Evolutionary conservation across 108 stramenopile genomes (phyloP).

Genomic region (Nitzschia inconspicua): DNA sequence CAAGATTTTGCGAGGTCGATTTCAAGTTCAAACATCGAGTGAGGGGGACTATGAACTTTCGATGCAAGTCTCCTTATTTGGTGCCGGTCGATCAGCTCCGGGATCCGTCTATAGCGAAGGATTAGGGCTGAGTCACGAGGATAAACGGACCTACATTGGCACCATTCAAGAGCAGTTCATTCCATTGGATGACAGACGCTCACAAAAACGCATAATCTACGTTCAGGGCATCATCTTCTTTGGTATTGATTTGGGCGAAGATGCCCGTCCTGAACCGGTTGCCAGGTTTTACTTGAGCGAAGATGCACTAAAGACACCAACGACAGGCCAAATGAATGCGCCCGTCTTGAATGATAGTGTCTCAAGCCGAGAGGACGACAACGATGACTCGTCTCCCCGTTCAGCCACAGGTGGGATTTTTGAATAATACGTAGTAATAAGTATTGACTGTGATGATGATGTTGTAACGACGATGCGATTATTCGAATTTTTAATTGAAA

Average conservation of each 20-base stretch:
- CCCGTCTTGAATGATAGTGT: no score
- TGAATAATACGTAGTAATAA: no score
- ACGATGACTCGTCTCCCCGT: no score
- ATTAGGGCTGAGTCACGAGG: slow-evolving; percentile 10
- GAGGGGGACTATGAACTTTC: neutral
- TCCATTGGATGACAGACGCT: no score
- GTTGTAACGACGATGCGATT: no score
- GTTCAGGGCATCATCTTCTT: slow-evolving; percentile 1
- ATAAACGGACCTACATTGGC: slow-evolving; percentile 12
- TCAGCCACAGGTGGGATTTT: no score
- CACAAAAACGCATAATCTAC: no score
- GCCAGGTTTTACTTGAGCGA: slow-evolving; percentile 1
- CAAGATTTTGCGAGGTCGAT: slow-evolving; percentile 20
- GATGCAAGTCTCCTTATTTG: slow-evolving; percentile 15
- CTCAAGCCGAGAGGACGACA: no score
- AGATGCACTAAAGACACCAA: no score
- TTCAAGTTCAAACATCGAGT: neutral
- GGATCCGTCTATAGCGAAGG: slow-evolving; percentile 23
- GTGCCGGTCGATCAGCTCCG: slow-evolving; percentile 6
- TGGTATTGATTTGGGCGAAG: slow-evolving; percentile 11
- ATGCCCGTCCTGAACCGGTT: slow-evolving; percentile 11
- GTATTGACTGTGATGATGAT: no score
- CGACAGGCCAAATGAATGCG: no score
- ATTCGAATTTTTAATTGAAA: no score
- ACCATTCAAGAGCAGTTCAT: neutral